Conservation (phyloP, 2,329 filamentous ascomycete species). For the Fusarium foetens region DNA sequence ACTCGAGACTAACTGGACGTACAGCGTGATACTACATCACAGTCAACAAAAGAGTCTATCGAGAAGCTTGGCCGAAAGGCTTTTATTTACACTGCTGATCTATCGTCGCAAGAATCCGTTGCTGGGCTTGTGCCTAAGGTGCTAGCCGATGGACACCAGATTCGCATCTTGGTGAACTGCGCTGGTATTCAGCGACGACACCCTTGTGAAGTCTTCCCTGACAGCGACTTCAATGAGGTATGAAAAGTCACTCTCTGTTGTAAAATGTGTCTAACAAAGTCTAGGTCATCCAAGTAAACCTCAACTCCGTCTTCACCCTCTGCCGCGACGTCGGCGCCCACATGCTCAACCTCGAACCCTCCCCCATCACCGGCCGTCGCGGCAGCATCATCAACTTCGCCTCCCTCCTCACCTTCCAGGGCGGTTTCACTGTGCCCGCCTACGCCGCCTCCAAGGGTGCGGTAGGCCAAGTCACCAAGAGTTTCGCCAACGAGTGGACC, state of each 20-base stretch:
- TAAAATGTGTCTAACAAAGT: neutral
- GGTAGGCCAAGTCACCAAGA: slow-evolving; percentile 85
- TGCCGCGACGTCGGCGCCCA: slow-evolving; percentile 81
- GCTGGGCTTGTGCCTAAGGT: slow-evolving; percentile 68
- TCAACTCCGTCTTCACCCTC: slow-evolving; percentile 82
- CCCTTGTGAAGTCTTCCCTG: slow-evolving; percentile 78
- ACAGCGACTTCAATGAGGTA: slow-evolving; percentile 78
- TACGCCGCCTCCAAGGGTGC: slow-evolving; percentile 90
- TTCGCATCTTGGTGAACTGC: slow-evolving; percentile 86
- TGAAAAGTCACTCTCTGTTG: neutral
- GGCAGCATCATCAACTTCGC: slow-evolving; percentile 87
- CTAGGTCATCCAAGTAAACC: slow-evolving; percentile 85
- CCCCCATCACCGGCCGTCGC: slow-evolving; percentile 61
- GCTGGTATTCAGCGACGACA: slow-evolving; percentile 87
- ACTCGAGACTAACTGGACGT: neutral
- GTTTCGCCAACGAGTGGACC: slow-evolving; percentile 87
- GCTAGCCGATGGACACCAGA: slow-evolving; percentile 69
- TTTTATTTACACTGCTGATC: slow-evolving; percentile 75
- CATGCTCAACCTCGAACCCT: slow-evolving; percentile 71
- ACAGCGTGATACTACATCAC: slow-evolving; percentile 56
- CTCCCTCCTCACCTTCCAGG: slow-evolving; percentile 83
- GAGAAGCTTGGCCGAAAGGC: slow-evolving; percentile 73
- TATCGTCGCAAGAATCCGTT: slow-evolving; percentile 69
- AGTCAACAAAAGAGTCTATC: slow-evolving; percentile 68
- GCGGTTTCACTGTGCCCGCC: slow-evolving; percentile 86